These are phyloP conservation scores for Yarrowia alimentaria DNA, from an alignment of 805 yeast species.

Conservation along the genomic window DNA sequence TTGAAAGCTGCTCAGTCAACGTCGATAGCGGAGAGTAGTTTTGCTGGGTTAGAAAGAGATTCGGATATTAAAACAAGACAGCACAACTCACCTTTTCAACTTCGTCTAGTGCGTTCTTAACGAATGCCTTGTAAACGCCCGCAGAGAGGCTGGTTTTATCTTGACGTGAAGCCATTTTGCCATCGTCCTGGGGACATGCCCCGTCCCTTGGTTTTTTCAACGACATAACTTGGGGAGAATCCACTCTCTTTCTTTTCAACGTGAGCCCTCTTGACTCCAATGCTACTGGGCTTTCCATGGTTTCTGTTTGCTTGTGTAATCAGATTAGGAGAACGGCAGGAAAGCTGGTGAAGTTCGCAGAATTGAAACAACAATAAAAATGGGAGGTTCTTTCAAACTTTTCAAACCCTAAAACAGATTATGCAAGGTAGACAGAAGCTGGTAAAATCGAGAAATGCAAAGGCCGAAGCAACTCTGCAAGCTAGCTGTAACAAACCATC, in stretches of 20 bases:
- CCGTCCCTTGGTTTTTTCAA: slow-evolving; percentile 24
- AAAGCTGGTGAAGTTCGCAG: slow-evolving; percentile 9
- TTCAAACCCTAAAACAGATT: slow-evolving; percentile 20
- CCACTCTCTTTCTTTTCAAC: slow-evolving; percentile 26
- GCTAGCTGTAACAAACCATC: too few relatives aligned
- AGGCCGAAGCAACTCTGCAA: too few relatives aligned
- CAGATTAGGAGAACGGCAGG: not conserved
- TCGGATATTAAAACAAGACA: not conserved
- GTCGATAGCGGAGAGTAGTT: slow-evolving; percentile 58
- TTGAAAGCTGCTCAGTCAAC: slow-evolving; percentile 56
- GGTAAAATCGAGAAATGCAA: not conserved
- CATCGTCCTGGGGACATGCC: slow-evolving; percentile 18
- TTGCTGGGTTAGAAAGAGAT: slow-evolving; percentile 35
- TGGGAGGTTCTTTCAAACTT: slow-evolving; percentile 17
- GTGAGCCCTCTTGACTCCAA: slow-evolving; percentile 27
- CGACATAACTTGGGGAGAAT: slow-evolving; percentile 23
- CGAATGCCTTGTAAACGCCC: slow-evolving; percentile 42
- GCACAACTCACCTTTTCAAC: slow-evolving; percentile 53
- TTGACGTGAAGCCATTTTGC: slow-evolving; percentile 3
- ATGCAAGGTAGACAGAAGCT: slow-evolving; percentile 17
- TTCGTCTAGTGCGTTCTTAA: slow-evolving; percentile 66
- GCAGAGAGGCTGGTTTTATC: slow-evolving; percentile 27
- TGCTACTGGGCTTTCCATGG: slow-evolving; percentile 27
- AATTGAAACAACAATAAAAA: not conserved
- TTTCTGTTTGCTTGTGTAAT: not conserved